Evolutionary conservation across 2,329 filamentous ascomycete genomes (phyloP), one percentile per base, ranked within the genome.

Genomic region (Lachnellula occidentalis): DNA sequence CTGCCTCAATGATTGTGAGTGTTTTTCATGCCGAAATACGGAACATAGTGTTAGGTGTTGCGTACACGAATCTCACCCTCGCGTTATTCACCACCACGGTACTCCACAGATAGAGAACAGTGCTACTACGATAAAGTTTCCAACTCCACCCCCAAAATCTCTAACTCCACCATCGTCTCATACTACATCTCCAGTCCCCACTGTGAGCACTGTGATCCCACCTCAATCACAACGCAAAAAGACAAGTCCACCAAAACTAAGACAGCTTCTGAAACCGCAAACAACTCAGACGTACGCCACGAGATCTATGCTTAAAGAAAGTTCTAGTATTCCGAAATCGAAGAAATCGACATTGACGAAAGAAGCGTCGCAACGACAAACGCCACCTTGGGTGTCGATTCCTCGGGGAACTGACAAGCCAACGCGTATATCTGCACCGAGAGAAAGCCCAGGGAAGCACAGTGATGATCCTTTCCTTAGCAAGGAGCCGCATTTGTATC

Each of bases 1-100:
- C 45, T 67, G 63, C 37, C 56, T 62, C 24, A 60, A 67, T 45
- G 64, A 66, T 47, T 67, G 61, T 39, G 55, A 58, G 15, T 66
- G 62, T 51, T 47, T 31, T 27, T 58, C 64, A 9, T 66, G 64
- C 36, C 61, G 60, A 53, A 60, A 52, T 27, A 63, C 64, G 2
- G 46, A 59, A 45, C 64, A 66, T 41, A 61, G 45, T 48, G 62
- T 66, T n/a, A 37, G 64, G 45, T 66, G 64, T 41, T 66, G 62
- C 24, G 50, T 57, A 9, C 59, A 66, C 48, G 41, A 49, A 15
- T 57, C 61, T 45, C 63, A 66, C 42, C 45, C 56, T n/a, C 43
- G 58, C 14, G 56, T 60, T 57, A 19, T 50, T 41, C 47, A 56
- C 19, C 47, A 45, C 24, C 45, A 45, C 17, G 19, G 45, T 11